These are phyloP conservation scores for Lentinula guzmanii DNA, from an alignment of 768 basidiomycete species.

Conservation along the genomic window DNA sequence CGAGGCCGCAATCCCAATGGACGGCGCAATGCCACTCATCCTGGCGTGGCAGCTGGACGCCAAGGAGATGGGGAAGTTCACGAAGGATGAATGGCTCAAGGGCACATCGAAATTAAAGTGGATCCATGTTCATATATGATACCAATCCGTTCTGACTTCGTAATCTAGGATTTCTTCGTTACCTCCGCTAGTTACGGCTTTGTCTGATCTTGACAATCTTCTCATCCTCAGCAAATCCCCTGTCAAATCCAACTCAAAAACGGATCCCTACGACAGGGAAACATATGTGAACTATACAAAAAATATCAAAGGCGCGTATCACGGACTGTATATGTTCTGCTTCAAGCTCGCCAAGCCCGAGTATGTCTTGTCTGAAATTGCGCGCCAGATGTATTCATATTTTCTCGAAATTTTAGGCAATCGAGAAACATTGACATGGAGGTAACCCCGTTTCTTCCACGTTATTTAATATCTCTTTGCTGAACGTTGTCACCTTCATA, in stretches of 20 bases:
- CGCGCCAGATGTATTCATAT: not conserved
- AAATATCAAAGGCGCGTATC: slow-evolving; percentile 48
- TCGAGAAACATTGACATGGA: slow-evolving; percentile 80
- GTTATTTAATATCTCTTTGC: not conserved
- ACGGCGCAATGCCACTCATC: slow-evolving; percentile 65
- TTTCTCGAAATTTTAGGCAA: slow-evolving; percentile 33
- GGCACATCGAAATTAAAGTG: slow-evolving; percentile 44
- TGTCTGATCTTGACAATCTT: slow-evolving; percentile 61
- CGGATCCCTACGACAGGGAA: slow-evolving; percentile 47
- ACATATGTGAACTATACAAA: slow-evolving; percentile 44
- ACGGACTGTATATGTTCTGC: slow-evolving; percentile 63
- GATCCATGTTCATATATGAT: slow-evolving; percentile 13
- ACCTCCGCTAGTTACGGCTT: slow-evolving; percentile 37
- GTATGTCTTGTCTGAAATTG: slow-evolving; percentile 36
- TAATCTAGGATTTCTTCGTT: slow-evolving; percentile 44
- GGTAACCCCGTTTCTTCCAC: slow-evolving; percentile 30
- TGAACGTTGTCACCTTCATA: not conserved
- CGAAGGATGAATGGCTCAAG: slow-evolving; percentile 63
- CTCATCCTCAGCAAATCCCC: slow-evolving; percentile 47
- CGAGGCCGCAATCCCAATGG: slow-evolving; percentile 67
- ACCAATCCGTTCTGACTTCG: not conserved
- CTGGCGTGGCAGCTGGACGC: slow-evolving; percentile 72
- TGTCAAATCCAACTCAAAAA: slow-evolving; percentile 24
- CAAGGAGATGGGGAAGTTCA: slow-evolving; percentile 68
- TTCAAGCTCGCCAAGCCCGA: slow-evolving; percentile 66